phyloP scores from a whole-genome alignment of 208 protist genomes.

The Balamuthia mandrillaris region DNA sequence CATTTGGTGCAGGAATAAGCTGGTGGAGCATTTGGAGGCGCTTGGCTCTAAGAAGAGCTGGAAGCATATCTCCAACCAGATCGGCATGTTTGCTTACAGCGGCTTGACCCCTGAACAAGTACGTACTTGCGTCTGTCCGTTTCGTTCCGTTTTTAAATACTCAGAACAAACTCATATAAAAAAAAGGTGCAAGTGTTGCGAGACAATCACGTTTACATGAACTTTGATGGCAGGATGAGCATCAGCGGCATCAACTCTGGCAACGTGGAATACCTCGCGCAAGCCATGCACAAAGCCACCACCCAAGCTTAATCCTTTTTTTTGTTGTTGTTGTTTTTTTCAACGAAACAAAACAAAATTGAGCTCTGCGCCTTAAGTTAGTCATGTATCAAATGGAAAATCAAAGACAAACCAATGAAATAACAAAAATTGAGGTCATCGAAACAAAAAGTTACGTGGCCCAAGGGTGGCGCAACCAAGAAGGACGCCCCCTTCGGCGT shows the following conservation, averaged over 20 bases:
- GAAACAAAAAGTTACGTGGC: too few species aligned
- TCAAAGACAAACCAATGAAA: too few species aligned
- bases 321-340: too few species aligned
- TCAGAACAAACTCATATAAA: background rate
- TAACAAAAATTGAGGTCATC: too few species aligned
- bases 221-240: constrained; percentile 75
- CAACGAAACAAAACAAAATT: too few species aligned
- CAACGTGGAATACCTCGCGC: constrained; percentile 76
- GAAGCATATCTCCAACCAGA: constrained; percentile 92
- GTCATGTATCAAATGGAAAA: too few species aligned
- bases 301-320: too few species aligned
- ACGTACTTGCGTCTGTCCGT: background rate
- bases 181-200: constrained; percentile 35
- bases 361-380: too few species aligned
- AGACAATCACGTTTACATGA: constrained; percentile 81
- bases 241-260: constrained; percentile 78
- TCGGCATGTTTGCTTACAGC: constrained; percentile 96
- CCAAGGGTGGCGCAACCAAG: too few species aligned
- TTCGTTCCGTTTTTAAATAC: too few species aligned
- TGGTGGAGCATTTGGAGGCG: background rate
- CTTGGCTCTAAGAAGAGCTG: constrained; percentile 71
- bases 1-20: background rate
- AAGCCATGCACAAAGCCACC: constrained; percentile 74
- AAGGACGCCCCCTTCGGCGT: too few species aligned
- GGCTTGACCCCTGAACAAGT: constrained; percentile 28